phyloP scores from a whole-genome alignment of 208 protist genomes.

The Herpetomonas muscarum region DNA sequence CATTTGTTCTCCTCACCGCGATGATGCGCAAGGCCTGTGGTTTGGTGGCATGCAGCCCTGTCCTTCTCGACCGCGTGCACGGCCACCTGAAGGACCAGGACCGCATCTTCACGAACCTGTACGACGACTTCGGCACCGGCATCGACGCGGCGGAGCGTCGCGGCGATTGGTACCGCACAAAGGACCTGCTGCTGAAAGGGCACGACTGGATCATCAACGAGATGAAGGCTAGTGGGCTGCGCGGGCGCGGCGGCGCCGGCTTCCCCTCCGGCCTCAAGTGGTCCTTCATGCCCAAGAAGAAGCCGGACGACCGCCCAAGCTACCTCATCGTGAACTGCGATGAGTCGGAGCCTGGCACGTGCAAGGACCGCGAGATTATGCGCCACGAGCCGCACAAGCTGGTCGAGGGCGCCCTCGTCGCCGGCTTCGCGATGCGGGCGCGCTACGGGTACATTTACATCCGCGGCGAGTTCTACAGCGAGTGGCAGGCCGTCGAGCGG shows the following conservation, averaged over 20 bases:
- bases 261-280: slow-evolving; percentile 99
- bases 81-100: slow-evolving; percentile 96
- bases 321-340: slow-evolving; percentile 99
- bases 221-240: slow-evolving; percentile 95
- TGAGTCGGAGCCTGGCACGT: slow-evolving; percentile 99
- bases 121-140: slow-evolving; percentile 93
- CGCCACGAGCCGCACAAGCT: slow-evolving; percentile 99
- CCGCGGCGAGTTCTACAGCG: slow-evolving; percentile 98
- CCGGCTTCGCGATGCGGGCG: slow-evolving; percentile 96
- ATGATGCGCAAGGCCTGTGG: slow-evolving; percentile 29
- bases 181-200: slow-evolving; percentile 95
- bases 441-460: slow-evolving; percentile 99
- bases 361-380: slow-evolving; percentile 99
- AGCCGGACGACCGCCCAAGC: slow-evolving; percentile 89
- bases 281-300: slow-evolving; percentile 98
- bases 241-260: slow-evolving; percentile 97
- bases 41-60: slow-evolving; percentile 28
- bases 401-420: slow-evolving; percentile 97
- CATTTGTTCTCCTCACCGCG: too few species aligned
- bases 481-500: slow-evolving; percentile 90
- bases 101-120: slow-evolving; percentile 99
- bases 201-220: slow-evolving; percentile 97
- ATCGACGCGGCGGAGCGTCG: slow-evolving; percentile 92
- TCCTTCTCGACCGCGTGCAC: slow-evolving; percentile 50
- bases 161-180: slow-evolving; percentile 98